Percentiles rank a stretch among this genome's conserved stretches.
phyloP scores from a whole-genome alignment of 176 grass and related monocot species.

The Oryza nivara region DNA sequence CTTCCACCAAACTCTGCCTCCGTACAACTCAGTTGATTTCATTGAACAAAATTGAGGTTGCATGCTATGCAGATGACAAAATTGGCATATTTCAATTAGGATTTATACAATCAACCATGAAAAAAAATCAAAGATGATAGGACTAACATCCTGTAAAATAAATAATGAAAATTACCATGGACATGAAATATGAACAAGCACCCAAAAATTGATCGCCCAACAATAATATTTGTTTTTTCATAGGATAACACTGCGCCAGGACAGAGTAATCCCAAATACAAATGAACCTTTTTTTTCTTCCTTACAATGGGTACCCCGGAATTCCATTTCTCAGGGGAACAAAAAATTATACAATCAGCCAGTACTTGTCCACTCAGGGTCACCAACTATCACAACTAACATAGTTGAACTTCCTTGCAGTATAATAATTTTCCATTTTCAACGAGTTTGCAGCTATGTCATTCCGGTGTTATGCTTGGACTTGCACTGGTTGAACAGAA shows the following conservation, averaged over 20 bases:
- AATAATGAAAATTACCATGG: not conserved
- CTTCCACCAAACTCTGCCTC: not conserved
- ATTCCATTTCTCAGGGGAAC: not conserved
- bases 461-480: conserved; percentile 21
- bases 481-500: conserved; percentile 26
- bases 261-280: not conserved
- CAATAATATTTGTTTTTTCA: not conserved
- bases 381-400: not conserved
- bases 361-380: not conserved
- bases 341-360: not conserved
- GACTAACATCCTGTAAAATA: not conserved
- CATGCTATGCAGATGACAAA: conserved; percentile 22
- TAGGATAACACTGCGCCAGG: not conserved
- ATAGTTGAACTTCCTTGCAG: conserved; percentile 17
- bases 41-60: not conserved
- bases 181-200: not conserved
- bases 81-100: conserved; percentile 6
- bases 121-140: not conserved
- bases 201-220: not conserved
- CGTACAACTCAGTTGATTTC: not conserved
- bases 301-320: not conserved
- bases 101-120: not conserved
- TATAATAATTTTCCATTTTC: not conserved
- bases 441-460: conserved; percentile 4
- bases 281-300: not conserved